Base-by-base conservation (phyloP, 345 rosid genomes). In the Hibiscus mutabilis region DNA sequence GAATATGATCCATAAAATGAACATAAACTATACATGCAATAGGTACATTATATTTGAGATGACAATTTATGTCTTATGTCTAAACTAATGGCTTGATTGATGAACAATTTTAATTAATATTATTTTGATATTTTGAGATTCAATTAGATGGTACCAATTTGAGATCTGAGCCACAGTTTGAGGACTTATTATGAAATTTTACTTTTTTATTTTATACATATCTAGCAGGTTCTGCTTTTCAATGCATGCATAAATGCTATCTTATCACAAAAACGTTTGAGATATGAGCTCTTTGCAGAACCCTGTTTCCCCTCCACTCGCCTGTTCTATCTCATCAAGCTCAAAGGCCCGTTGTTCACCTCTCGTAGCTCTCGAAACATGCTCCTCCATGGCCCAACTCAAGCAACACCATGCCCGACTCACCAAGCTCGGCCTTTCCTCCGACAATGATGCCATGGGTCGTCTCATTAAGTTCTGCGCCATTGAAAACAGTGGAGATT, bases 401-500 rank as follows among this genome's bases (percentile, higher is more conserved):
- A 70, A 60, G 80, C 83, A 79, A 47, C 60, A 42, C 62, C 86
- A 82, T 46, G 70, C 80, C 64, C 84, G 65, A 9, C 53, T 75
- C 66, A 67, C 75, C 80, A 77, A 78, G 2, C 79, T 83, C 35
- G 85, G 85, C 33, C 81, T 81, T 55, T 75, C 85, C 27, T 57
- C 81, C 0, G 80, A 83, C 57, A 83, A 79, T 27, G 35, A 78
- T 37, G 71, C 76, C 62, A 76, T 79, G 70, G 80, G 79, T 53
- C 78, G 76, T 12, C 69, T 81, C 60, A 8, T 85, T 73, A 83
- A 85, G 68, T 81, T 83, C 74, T 76, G 79, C n/a, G 49, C 79
- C 16, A 10, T 58, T 2, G 69, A 76, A 10, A 16, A 69, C 37
- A 29, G 10, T 9, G 73, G 78, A 37, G 77, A 80, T 66, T 67